phyloP scores from a whole-genome alignment of 2,329 filamentous ascomycete genomes.

The Allantophomopsis cytisporea region DNA sequence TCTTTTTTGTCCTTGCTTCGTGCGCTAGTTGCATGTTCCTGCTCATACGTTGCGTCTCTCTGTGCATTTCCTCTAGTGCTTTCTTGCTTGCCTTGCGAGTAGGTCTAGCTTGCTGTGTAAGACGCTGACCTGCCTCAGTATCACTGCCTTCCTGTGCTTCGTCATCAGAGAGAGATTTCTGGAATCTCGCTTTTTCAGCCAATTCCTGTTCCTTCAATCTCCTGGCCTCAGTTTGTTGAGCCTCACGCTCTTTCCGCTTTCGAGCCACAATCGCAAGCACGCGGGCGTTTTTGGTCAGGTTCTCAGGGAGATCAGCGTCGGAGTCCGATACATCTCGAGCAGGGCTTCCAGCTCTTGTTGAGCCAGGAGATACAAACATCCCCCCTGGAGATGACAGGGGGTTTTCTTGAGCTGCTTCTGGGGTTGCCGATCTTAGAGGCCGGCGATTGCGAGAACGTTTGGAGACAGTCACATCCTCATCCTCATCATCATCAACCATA shows the following conservation, averaged over 20 bases:
- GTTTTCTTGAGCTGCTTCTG: too few species aligned
- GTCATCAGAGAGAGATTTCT: constrained; percentile 34
- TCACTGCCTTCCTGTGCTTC: constrained; percentile 45
- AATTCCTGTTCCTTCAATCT: constrained; percentile 22
- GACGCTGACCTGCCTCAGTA: constrained; percentile 45
- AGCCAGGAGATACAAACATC: constrained; percentile 26
- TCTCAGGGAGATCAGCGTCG: constrained; percentile 25
- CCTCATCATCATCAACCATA: constrained; percentile 2
- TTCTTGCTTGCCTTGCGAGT: constrained; percentile 85
- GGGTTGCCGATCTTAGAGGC: too few species aligned
- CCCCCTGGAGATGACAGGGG: constrained; percentile 12
- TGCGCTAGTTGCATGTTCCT: constrained; percentile 86
- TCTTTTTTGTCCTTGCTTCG: constrained; percentile 82
- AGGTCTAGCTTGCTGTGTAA: constrained; percentile 58
- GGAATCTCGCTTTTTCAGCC: constrained; percentile 23
- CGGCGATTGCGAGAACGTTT: constrained; percentile 13
- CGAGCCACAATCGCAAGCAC: constrained; percentile 61
- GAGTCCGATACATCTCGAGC: constrained; percentile 10
- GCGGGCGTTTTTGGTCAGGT: constrained; percentile 35
- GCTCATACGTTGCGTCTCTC: constrained; percentile 83
- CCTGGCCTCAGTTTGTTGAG: constrained; percentile 46
- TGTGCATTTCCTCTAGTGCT: constrained; percentile 85
- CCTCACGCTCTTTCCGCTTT: constrained; percentile 59
- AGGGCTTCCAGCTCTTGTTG: constrained; percentile 15
- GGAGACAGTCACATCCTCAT: constrained; percentile 4